Evolutionary conservation across 2,329 filamentous ascomycete species (phyloP).

Genomic region (Hymenoscyphus salicellus): DNA sequence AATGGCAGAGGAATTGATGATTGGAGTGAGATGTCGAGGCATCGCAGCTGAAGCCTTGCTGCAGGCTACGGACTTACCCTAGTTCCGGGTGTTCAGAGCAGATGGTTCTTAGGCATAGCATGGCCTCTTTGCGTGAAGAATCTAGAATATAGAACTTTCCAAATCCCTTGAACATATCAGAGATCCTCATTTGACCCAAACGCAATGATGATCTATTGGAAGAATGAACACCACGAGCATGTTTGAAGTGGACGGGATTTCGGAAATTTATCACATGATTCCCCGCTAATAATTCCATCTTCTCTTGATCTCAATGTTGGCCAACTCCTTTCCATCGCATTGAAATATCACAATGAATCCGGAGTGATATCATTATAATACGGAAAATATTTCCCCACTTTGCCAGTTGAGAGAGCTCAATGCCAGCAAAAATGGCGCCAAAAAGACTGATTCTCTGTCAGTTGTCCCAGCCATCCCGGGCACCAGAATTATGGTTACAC

Average conservation of each 20-base stretch:
- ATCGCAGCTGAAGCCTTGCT: not conserved
- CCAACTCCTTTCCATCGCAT: not conserved
- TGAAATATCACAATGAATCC: too few species aligned
- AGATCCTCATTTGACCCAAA: too few species aligned
- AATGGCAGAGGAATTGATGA: not conserved
- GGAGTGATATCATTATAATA: not conserved
- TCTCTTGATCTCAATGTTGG: too few species aligned
- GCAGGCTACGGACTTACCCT: not conserved
- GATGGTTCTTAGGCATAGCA: too few species aligned
- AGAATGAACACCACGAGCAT: too few species aligned
- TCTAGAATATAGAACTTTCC: too few species aligned
- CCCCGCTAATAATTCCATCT: too few species aligned
- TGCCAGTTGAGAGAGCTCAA: not conserved
- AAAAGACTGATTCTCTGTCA: not conserved
- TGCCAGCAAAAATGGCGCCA: not conserved
- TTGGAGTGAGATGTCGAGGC: not conserved
- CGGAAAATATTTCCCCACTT: not conserved
- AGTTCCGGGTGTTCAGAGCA: not conserved
- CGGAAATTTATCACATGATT: too few species aligned
- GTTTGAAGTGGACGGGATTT: too few species aligned
- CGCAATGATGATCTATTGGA: too few species aligned
- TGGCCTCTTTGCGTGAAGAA: not conserved
- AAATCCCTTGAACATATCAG: too few species aligned
- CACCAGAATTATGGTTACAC: not conserved
- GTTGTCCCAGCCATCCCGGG: not conserved